Base-by-base conservation (phyloP, 768 basidiomycete genomes). In the Trametes elegans region DNA sequence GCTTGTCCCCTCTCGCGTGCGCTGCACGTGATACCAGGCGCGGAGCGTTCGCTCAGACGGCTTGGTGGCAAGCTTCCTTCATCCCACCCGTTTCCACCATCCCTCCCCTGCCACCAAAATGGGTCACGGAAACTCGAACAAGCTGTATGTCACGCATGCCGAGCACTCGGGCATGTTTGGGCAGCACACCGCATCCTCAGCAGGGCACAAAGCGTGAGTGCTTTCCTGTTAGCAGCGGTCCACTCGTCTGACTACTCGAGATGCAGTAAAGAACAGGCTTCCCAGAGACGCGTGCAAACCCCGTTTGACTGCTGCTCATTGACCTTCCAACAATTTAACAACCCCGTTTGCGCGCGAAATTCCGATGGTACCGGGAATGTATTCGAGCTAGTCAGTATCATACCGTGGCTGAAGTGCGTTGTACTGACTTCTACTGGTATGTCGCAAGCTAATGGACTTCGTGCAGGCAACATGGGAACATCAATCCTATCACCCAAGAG, bases 301-400 rank as follows among this genome's bases (percentile, higher is more conserved):
- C 90, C 91, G 26, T 93, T 91, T 65, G 94, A 97, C 72, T 96
- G 88, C 59, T 98, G 95, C 61, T 85, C 93, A 0, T 80, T 97
- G 29, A 92, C 93, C 8, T 89, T 93, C 59, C 93, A 95, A 64
- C 90, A 88, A 5, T 97, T 96, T 67, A 76, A 76, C 24, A 86
- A 93, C 63, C 95, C 95, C 1, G 94, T 97, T 11, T 90, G 88
- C 64, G 87, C 90, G 2, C 79, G 88, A 28, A 93, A 94, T 63
- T 68, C 78, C 16, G 90, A 95, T 66, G 85, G 90, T 50, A 88
- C 85, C 6, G 87, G 92, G 31, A 66, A 69, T 55, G 93, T 96
- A 7, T 96, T 93, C 66, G 94, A 96, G 62, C 74, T 97, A 36
- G 79, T 93, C 47, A 95, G 93, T 68, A 95, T 96, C 64, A 87